phyloP scores from a whole-genome alignment of 345 rosid genomes.

The Lumnitzera racemosa region DNA sequence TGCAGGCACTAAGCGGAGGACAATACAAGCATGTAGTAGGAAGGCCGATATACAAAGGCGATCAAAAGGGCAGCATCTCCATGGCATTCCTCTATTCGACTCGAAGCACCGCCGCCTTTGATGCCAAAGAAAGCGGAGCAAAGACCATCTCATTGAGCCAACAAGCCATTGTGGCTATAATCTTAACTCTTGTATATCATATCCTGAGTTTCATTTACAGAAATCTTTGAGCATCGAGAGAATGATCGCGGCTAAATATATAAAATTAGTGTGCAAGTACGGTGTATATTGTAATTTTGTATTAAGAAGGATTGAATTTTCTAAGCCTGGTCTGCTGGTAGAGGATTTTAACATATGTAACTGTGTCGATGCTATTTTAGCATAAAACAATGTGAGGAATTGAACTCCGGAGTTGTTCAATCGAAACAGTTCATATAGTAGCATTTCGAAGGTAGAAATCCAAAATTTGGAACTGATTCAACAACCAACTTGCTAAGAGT shows the following conservation, averaged over 20 bases:
- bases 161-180: conserved; percentile 42
- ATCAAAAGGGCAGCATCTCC: conserved; percentile 35
- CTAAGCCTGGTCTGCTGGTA: too few species aligned
- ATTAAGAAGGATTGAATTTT: not conserved
- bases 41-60: conserved; percentile 38
- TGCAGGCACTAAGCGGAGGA: conserved; percentile 41
- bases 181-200: conserved; percentile 45
- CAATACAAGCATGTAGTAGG: conserved; percentile 60
- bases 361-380: too few species aligned
- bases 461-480: too few species aligned
- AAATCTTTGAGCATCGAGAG: conserved; percentile 13
- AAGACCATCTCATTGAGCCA: conserved; percentile 51
- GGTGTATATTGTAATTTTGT: too few species aligned
- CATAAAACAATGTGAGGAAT: too few species aligned
- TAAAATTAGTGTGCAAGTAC: too few species aligned
- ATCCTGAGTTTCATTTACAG: conserved; percentile 27
- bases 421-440: too few species aligned
- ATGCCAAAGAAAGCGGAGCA: not conserved
- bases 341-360: too few species aligned
- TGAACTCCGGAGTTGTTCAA: too few species aligned
- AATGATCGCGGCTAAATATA: too few species aligned
- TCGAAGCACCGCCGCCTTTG: conserved; percentile 8
- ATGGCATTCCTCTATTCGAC: conserved; percentile 46
- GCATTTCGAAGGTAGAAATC: too few species aligned
- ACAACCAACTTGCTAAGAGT: too few species aligned